phyloP scores from a whole-genome alignment of 345 rosid genomes.

The Syzygium jambos region DNA sequence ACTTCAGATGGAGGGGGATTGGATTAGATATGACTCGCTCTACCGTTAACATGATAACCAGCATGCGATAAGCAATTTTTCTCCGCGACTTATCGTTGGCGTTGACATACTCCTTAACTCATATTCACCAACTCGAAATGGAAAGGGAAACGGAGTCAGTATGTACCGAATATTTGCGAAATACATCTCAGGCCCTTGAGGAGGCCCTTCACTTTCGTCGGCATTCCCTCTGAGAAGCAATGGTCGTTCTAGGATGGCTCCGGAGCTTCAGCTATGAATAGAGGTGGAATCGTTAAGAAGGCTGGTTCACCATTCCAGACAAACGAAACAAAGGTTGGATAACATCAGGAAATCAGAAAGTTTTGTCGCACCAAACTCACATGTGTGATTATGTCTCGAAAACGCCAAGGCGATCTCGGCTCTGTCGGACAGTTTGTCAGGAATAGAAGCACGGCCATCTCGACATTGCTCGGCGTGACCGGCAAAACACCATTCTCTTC shows the following conservation, averaged over 20 bases:
- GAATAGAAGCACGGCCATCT: background rate
- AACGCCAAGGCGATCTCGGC: background rate
- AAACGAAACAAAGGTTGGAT: background rate
- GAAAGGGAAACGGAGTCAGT: background rate
- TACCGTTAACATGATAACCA: background rate
- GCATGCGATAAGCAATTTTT: background rate
- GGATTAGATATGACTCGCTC: background rate
- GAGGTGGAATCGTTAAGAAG: background rate
- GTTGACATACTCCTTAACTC: background rate
- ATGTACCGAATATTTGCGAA: slow-evolving; percentile 44
- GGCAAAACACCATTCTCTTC: background rate
- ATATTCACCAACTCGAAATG: background rate
- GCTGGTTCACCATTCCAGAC: background rate
- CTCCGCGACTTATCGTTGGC: fast-evolving
- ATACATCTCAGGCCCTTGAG: slow-evolving; percentile 47
- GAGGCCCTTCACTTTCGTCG: slow-evolving; percentile 39
- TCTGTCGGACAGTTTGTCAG: background rate
- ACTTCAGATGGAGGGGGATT: background rate
- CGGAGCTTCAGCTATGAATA: background rate
- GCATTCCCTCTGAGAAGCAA: background rate
- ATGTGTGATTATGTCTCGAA: background rate
- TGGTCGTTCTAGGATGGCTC: background rate
- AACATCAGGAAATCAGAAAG: background rate
- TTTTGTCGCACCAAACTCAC: background rate
- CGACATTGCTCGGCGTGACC: background rate